Base-by-base conservation (phyloP, 768 basidiomycete species). In the Pisolithus albus region DNA sequence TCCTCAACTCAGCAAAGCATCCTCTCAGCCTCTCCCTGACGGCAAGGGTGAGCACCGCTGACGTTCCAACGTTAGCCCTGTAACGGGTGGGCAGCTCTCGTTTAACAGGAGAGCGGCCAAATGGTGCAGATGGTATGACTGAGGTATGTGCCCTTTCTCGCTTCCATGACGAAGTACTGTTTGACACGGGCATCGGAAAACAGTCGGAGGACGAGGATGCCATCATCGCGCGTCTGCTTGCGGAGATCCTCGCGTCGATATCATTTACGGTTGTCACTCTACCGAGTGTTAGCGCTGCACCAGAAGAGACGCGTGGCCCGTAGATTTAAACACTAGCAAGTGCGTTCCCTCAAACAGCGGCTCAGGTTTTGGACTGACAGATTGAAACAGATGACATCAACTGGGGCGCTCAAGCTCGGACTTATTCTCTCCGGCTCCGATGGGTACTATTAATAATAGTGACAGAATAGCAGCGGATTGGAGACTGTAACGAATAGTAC, bases 21-120 rank as follows among this genome's bases (percentile, higher is more conserved):
- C 54, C 54, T 54, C 64, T 64, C 56, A 60, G 66, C 65, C 62
- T 66, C 56, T 68, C 65, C 58, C 68, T 59, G 66, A 63, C 57
- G 49, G 58, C 90, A 92, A 90, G 90, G 90, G 86, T 80, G 90
- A 83, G 78, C 82, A 79, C 78, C 75, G 76, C 61, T 58, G 68
- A 58, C 54, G 59, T 65, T 70, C 64, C 77, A 62, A 71, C 77
- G 76, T 76, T 81, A 84, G 76, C 90, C 90, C 87, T 84, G 90
- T 90, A 92, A 90, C 90, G 88, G 90, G 89, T 88, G 86, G 84
- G 72, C 71, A 52, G 67, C 64, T 64, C 50, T 60, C 63, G 61
- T 59, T 60, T 65, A 62, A 53, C 65, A 53, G 63, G 59, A 65
- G 61, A 39, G 52, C 36, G 21, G 28, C 50, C 47, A 59, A 47